Evolutionary conservation across 352 stramenopile genomes (phyloP).

Genomic region (Elongisporangium prolatum): DNA sequence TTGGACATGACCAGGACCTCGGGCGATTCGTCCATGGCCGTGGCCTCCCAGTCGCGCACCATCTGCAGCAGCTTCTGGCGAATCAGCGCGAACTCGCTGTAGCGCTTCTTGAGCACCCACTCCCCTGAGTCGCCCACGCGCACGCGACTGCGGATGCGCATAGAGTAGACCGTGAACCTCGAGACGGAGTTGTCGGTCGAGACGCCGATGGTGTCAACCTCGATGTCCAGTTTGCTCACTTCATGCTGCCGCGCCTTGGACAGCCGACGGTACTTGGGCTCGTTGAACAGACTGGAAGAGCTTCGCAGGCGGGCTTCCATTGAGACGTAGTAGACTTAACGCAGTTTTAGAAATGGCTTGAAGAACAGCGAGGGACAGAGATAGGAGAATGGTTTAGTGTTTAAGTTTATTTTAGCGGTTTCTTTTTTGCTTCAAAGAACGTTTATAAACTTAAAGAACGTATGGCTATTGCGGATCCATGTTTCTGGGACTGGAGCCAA

Average conservation of each 20-base stretch:
- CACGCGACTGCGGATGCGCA: conserved; percentile 40
- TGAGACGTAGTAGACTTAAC: background rate
- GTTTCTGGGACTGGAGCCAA: no score
- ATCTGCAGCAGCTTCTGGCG: conserved; percentile 10
- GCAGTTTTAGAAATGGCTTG: no score
- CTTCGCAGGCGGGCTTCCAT: conserved; percentile 19
- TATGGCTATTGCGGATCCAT: no score
- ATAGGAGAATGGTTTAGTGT: no score
- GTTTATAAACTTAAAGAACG: no score
- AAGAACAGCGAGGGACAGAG: no score
- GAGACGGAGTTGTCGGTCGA: conserved; percentile 12
- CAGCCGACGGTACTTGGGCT: conserved; percentile 39
- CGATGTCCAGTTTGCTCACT: conserved; percentile 42
- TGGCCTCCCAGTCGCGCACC: conserved; percentile 10
- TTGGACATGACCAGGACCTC: conserved; percentile 4
- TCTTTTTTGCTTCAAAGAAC: no score
- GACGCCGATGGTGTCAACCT: conserved; percentile 18
- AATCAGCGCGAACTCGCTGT: conserved; percentile 19
- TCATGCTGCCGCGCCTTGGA: conserved; percentile 55
- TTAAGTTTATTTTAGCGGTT: no score
- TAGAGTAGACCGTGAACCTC: conserved; percentile 47
- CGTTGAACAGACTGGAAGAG: conserved; percentile 25
- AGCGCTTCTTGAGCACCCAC: conserved; percentile 22
- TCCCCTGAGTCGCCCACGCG: conserved; percentile 11
- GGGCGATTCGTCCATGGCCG: conserved; percentile 12